Conservation (phyloP, 2,329 filamentous ascomycete species). For the Dactylellina cionopaga region DNA sequence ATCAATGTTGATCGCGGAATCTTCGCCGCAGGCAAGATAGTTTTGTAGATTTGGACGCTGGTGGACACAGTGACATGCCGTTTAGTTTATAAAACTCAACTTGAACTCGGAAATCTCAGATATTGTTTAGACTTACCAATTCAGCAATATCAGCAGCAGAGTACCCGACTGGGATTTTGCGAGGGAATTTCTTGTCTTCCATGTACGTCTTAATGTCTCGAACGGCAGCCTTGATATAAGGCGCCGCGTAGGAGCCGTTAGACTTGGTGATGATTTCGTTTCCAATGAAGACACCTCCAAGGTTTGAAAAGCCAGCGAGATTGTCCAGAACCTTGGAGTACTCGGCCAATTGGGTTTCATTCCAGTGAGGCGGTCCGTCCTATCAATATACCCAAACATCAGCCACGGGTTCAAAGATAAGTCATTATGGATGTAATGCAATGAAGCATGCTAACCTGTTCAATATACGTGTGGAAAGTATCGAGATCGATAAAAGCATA, state of each 20-base stretch:
- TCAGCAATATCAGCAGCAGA: slow-evolving; percentile 84
- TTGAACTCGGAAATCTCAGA: no score
- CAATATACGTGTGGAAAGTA: slow-evolving; percentile 75
- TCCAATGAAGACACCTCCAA: slow-evolving; percentile 84
- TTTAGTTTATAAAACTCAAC: not conserved
- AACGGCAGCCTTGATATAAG: slow-evolving; percentile 83
- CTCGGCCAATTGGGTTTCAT: slow-evolving; percentile 72
- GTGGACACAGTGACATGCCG: not conserved
- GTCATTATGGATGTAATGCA: slow-evolving; percentile 5
- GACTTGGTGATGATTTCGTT: slow-evolving; percentile 81
- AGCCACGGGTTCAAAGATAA: not conserved
- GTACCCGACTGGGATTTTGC: slow-evolving; percentile 85
- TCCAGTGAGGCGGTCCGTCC: slow-evolving; percentile 73
- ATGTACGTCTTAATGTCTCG: slow-evolving; percentile 86
- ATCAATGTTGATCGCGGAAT: slow-evolving; percentile 76
- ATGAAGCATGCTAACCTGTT: slow-evolving; percentile 64
- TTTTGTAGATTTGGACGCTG: slow-evolving; percentile 70
- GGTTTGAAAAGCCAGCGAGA: slow-evolving; percentile 80
- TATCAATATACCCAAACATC: slow-evolving; percentile 30
- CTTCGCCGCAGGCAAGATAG: slow-evolving; percentile 81
- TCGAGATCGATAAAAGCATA: slow-evolving; percentile 87
- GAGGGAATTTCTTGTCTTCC: slow-evolving; percentile 75
- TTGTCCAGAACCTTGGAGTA: slow-evolving; percentile 79
- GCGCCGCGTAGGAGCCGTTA: slow-evolving; percentile 72
- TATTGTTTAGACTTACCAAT: slow-evolving; percentile 60